A percentile compares a stretch with the other conserved stretches of the same genome.
phyloP scores from a whole-genome alignment of 2,329 filamentous ascomycete genomes.

The Hymenoscyphus repandus region DNA sequence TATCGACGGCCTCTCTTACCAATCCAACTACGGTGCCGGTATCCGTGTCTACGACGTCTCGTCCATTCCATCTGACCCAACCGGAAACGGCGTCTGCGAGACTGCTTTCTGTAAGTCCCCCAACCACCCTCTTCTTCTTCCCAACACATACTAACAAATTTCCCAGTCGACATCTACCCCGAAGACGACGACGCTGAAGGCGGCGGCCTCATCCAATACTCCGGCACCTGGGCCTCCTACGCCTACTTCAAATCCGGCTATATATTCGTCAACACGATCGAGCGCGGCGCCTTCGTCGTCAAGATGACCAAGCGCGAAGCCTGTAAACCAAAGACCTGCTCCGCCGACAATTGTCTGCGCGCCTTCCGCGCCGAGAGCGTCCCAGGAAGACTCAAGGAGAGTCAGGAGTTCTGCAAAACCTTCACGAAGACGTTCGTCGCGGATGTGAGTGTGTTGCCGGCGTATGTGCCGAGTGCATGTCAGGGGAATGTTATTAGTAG shows the following conservation, averaged over 20 bases:
- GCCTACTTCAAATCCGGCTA: slow-evolving; percentile 35
- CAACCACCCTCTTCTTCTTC: not conserved
- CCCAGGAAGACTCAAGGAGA: slow-evolving; percentile 30
- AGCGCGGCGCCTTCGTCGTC: slow-evolving; percentile 32
- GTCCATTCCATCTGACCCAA: slow-evolving; percentile 32
- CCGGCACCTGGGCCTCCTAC: slow-evolving; percentile 40
- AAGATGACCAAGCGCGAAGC: slow-evolving; percentile 9
- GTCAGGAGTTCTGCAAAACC: slow-evolving; percentile 30
- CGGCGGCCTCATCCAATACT: slow-evolving; percentile 37
- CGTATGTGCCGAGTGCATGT: slow-evolving; percentile 9
- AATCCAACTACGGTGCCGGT: slow-evolving; percentile 47
- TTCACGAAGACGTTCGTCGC: slow-evolving; percentile 12
- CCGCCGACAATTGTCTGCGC: slow-evolving; percentile 34
- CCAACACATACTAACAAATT: not conserved
- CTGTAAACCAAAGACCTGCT: slow-evolving; percentile 8
- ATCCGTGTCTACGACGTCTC: slow-evolving; percentile 33
- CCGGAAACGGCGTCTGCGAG: slow-evolving; percentile 36
- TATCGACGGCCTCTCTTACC: slow-evolving; percentile 37
- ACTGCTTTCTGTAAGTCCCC: slow-evolving; percentile 24
- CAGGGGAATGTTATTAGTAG: slow-evolving; percentile 12
- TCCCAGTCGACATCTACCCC: slow-evolving; percentile 26
- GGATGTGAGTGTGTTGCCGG: slow-evolving; percentile 7
- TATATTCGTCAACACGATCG: slow-evolving; percentile 35
- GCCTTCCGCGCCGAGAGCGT: slow-evolving; percentile 26
- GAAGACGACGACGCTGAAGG: slow-evolving; percentile 21